phyloP scores from a whole-genome alignment of 2,329 filamentous ascomycete genomes.

The Pseudogymnoascus sp. region DNA sequence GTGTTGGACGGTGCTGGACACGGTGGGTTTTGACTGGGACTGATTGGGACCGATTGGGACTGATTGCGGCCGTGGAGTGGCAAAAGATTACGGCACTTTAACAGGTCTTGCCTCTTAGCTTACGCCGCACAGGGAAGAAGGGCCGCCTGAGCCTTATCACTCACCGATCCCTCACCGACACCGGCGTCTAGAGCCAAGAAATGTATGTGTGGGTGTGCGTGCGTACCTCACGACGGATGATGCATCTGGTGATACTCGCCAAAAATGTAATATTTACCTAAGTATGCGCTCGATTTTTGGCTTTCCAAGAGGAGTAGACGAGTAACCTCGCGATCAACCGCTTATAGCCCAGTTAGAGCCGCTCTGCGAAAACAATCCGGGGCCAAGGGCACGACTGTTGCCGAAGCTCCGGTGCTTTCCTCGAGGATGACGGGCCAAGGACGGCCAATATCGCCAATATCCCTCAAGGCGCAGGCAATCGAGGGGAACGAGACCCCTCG shows the following conservation, averaged over 20 bases:
- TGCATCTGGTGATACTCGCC: not conserved
- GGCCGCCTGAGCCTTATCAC: slow-evolving; percentile 6
- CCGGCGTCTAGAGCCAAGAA: not conserved
- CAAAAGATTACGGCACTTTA: not conserved
- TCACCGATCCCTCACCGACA: slow-evolving; percentile 4
- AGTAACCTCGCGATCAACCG: slow-evolving; percentile 2
- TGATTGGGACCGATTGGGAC: not conserved
- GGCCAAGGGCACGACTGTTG: not conserved
- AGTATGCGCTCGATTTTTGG: not conserved
- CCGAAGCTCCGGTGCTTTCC: slow-evolving; percentile 4
- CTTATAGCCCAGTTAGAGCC: slow-evolving; percentile 3
- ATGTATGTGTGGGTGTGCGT: not conserved
- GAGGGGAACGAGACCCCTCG: not conserved
- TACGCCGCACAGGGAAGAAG: not conserved
- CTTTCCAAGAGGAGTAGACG: not conserved
- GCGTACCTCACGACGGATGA: not conserved
- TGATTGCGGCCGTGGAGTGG: slow-evolving; percentile 1
- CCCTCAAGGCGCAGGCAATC: not conserved
- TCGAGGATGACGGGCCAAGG: not conserved
- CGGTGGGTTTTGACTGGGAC: slow-evolving; percentile 7
- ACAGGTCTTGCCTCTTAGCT: not conserved
- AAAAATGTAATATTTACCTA: slow-evolving; percentile 6
- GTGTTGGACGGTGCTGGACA: not conserved
- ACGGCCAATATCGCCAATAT: slow-evolving; percentile 3
- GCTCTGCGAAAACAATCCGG: slow-evolving; percentile 2